These are phyloP conservation scores for Vitis hybrid DNA, from an alignment of 177 flowering plant genomes.

Conservation along the genomic window DNA sequence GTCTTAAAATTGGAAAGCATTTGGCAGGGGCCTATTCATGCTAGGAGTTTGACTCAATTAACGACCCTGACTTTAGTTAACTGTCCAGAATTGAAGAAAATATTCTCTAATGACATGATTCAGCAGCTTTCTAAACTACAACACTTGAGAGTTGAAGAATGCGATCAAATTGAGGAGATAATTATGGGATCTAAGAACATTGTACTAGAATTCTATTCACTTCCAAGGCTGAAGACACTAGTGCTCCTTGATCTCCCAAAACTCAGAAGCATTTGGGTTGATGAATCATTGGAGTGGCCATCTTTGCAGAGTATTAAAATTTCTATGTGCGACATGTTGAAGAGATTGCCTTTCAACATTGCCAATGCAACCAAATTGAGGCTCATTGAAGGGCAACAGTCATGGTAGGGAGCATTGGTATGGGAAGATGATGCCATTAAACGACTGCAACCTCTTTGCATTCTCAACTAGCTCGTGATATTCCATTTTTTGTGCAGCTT, in stretches of 20 bases:
- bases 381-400: not conserved
- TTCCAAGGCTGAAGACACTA: constrained; percentile 7
- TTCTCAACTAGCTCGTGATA: not conserved
- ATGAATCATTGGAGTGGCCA: too few relatives aligned
- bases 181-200: not conserved
- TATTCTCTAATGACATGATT: not conserved
- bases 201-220: not conserved
- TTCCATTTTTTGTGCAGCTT: not conserved
- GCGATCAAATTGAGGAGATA: constrained; percentile 8
- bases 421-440: not conserved
- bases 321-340: too few relatives aligned
- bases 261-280: not conserved
- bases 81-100: constrained; percentile 9
- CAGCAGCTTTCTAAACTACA: too few relatives aligned
- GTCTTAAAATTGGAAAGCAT: constrained; percentile 2
- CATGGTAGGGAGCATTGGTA: not conserved
- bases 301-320: too few relatives aligned
- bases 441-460: not conserved
- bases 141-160: constrained; percentile 1
- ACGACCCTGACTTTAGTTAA: not conserved
- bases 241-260: constrained; percentile 7
- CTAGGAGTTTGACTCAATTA: not conserved
- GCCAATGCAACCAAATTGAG: not conserved
- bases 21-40: constrained; percentile 2
- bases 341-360: too few relatives aligned